Evolutionary conservation across 108 stramenopile genomes (phyloP).

Genomic region (Aurantiochytrium sp.): DNA sequence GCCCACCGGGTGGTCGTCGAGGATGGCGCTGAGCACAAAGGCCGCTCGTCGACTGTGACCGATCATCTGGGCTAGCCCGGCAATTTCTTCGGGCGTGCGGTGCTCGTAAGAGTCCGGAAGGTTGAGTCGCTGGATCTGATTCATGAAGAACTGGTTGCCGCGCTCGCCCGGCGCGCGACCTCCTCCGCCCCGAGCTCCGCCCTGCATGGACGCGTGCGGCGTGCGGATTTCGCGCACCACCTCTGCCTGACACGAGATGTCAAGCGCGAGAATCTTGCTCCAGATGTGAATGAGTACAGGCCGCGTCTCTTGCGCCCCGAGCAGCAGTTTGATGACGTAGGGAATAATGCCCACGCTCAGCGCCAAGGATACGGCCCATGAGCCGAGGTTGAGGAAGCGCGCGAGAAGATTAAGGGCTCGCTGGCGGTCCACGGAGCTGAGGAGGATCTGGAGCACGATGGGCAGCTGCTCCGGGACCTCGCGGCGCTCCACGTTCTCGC

Average conservation of each 20-base stretch:
- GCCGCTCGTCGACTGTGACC: constrained; percentile 20
- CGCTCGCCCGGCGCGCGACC: background rate
- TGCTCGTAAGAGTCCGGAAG: background rate
- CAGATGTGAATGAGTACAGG: constrained; percentile 86
- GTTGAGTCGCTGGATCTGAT: background rate
- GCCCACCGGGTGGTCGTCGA: background rate
- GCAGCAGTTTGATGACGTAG: constrained; percentile 88
- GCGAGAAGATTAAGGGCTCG: constrained; percentile 79
- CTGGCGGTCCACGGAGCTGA: constrained; percentile 81
- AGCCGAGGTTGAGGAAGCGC: constrained; percentile 79
- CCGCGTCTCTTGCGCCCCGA: constrained; percentile 76
- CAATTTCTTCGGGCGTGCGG: background rate
- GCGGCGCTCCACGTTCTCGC: constrained; percentile 48
- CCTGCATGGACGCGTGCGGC: background rate
- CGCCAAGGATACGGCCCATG: constrained; percentile 87
- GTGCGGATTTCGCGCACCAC: constrained; percentile 69
- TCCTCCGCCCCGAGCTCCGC: too few relatives aligned
- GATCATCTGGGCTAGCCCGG: background rate
- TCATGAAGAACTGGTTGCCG: background rate
- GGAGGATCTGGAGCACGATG: constrained; percentile 87
- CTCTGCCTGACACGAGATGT: constrained; percentile 80
- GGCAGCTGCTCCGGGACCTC: constrained; percentile 89
- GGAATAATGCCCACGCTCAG: constrained; percentile 91
- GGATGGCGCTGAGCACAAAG: background rate
- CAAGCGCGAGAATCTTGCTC: constrained; percentile 84